Conservation (phyloP, 257 asterid species). For the Nicotiana obtusifolia region DNA sequence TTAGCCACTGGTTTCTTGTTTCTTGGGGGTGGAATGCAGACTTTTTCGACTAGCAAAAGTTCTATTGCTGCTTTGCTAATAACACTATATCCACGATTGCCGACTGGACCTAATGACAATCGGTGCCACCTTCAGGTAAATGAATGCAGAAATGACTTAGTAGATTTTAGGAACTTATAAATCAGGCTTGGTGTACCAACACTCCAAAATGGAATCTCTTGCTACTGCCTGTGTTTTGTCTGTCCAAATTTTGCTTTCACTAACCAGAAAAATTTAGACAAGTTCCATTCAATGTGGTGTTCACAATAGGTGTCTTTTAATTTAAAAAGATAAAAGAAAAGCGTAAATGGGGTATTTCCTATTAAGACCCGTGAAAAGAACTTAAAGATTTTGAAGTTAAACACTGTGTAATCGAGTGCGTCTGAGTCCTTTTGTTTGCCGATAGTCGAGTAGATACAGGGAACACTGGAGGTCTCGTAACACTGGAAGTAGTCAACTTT, state of each 20-base stretch:
- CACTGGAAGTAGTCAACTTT: not conserved
- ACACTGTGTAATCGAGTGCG: not conserved
- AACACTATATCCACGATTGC: slow-evolving; percentile 90
- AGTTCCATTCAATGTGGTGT: not conserved
- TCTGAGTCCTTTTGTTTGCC: not conserved
- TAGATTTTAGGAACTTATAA: not conserved
- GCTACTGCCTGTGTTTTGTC: not conserved
- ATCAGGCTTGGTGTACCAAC: not conserved
- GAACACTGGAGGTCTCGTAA: not conserved
- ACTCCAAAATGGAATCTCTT: not conserved
- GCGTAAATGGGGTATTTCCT: not conserved
- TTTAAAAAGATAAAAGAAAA: not conserved
- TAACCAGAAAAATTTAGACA: not conserved
- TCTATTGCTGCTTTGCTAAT: slow-evolving; percentile 83
- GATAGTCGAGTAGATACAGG: not conserved
- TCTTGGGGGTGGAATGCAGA: slow-evolving; percentile 95
- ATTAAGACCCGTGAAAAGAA: not conserved
- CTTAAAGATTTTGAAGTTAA: not conserved
- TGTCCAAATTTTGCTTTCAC: not conserved
- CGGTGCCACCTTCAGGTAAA: slow-evolving; percentile 98
- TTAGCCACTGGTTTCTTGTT: slow-evolving; percentile 89
- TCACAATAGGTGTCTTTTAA: not conserved
- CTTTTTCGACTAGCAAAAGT: slow-evolving; percentile 88
- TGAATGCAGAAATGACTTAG: slow-evolving; percentile 9
- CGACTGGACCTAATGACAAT: slow-evolving; percentile 96